Conservation (phyloP, 495 filamentous ascomycete species). For the Copromyces sp. region DNA sequence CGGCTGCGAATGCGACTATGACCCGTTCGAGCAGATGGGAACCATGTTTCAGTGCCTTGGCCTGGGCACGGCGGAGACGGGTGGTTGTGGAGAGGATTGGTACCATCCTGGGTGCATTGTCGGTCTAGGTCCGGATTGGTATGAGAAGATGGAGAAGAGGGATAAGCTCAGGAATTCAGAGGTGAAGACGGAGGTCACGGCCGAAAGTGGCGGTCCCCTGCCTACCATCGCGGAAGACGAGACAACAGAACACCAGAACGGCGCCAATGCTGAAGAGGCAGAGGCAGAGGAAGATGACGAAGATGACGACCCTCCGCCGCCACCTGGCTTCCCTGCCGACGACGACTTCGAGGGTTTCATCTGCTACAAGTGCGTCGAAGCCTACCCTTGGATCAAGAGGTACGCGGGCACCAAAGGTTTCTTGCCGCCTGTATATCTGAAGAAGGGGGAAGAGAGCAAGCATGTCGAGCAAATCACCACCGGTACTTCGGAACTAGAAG, state of each 20-base stretch:
- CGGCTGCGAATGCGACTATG: slow-evolving; percentile 77
- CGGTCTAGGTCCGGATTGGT: slow-evolving; percentile 57
- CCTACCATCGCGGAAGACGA: slow-evolving; percentile 32
- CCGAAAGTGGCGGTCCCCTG: slow-evolving; percentile 11
- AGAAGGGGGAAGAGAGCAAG: slow-evolving; percentile 10
- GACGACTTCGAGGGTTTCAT: slow-evolving; percentile 83
- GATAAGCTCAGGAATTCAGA: slow-evolving; percentile 6
- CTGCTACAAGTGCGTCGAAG: slow-evolving; percentile 87
- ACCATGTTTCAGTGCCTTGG: slow-evolving; percentile 99
- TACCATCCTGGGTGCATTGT: slow-evolving; percentile 94
- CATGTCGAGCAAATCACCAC: slow-evolving; percentile 3
- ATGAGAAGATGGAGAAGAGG: slow-evolving; percentile 39
- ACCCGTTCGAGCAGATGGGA: slow-evolving; percentile 75
- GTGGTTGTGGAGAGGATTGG: slow-evolving; percentile 97
- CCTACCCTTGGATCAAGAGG: slow-evolving; percentile 82
- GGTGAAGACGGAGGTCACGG: slow-evolving; percentile 7
- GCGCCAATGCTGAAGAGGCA: slow-evolving; percentile 8
- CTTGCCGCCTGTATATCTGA: slow-evolving; percentile 52
- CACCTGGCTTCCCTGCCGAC: slow-evolving; percentile 78
- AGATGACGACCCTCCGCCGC: slow-evolving; percentile 47
- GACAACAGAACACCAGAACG: slow-evolving; percentile 14
- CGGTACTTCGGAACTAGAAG: neutral
- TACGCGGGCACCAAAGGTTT: slow-evolving; percentile 84
- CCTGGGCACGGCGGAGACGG: slow-evolving; percentile 64
- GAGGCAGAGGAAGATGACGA: slow-evolving; percentile 26